Conservation (phyloP, 2,329 filamentous ascomycete species). For the Calonectria fujianensis region DNA sequence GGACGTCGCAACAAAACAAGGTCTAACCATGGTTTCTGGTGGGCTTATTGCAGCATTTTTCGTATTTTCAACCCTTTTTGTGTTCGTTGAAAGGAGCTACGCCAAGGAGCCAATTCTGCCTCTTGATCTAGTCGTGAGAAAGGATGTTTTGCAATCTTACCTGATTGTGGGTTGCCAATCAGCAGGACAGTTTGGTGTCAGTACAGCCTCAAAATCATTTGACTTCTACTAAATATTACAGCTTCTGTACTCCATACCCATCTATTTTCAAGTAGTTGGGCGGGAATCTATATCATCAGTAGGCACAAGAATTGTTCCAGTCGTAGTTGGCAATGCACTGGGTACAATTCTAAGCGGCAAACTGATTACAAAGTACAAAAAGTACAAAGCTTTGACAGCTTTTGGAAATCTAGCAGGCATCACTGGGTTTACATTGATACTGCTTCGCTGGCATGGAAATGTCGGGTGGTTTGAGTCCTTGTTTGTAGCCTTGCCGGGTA, state of each 20-base stretch:
- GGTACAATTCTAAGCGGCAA: conserved; percentile 32
- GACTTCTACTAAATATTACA: neutral
- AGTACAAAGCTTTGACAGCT: conserved; percentile 31
- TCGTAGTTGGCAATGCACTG: conserved; percentile 35
- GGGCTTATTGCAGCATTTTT: neutral
- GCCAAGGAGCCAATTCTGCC: conserved; percentile 37
- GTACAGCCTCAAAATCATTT: neutral
- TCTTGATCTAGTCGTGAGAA: conserved; percentile 25
- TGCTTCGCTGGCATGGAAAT: conserved; percentile 30
- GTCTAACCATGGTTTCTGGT: neutral
- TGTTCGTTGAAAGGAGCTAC: neutral
- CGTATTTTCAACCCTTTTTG: neutral
- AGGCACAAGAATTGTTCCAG: conserved; percentile 31
- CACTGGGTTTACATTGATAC: conserved; percentile 25
- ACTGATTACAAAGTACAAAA: conserved; percentile 24
- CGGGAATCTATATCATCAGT: conserved; percentile 33
- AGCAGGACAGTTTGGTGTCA: conserved; percentile 34
- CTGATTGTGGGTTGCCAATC: conserved; percentile 33
- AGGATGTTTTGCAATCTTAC: conserved; percentile 29
- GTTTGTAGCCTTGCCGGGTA: conserved; percentile 30
- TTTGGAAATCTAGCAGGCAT: conserved; percentile 19
- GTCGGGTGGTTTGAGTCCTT: conserved; percentile 15
- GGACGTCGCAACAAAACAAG: conserved; percentile 12
- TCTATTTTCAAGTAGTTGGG: conserved; percentile 36
- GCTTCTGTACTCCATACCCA: conserved; percentile 35